Evolutionary conservation across 257 asterid genomes (phyloP).

Genomic region (Fraxinus americana): DNA sequence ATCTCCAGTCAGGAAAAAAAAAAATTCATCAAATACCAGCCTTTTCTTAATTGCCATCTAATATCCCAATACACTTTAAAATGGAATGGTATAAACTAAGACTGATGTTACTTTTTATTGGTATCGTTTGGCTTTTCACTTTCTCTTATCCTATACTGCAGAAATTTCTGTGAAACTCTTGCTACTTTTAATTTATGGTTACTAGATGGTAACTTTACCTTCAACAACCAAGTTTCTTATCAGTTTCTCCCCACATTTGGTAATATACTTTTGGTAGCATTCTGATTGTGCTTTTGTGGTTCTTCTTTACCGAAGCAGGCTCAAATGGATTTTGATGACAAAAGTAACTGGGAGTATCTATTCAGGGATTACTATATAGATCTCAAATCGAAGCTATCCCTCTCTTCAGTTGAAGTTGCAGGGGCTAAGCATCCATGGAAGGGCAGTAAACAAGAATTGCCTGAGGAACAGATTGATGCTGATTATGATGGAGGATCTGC

Average conservation of each 20-base stretch:
- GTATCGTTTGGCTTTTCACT: slow-evolving; percentile 18
- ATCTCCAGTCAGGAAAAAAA: not conserved
- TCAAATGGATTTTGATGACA: slow-evolving; percentile 80
- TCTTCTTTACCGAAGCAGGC: slow-evolving; percentile 44
- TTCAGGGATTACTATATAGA: slow-evolving; percentile 86
- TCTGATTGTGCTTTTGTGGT: slow-evolving; percentile 36
- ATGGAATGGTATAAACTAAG: not conserved
- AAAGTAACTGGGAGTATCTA: slow-evolving; percentile 91
- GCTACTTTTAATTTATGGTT: slow-evolving; percentile 7
- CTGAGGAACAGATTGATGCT: slow-evolving; percentile 49
- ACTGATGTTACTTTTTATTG: slow-evolving; percentile 11
- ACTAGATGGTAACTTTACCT: slow-evolving; percentile 6
- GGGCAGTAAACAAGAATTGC: slow-evolving; percentile 59
- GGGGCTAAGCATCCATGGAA: slow-evolving; percentile 87
- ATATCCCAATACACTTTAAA: not conserved
- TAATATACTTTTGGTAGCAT: slow-evolving; percentile 7
- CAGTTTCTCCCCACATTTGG: not conserved
- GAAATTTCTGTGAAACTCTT: not conserved
- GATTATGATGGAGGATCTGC: slow-evolving; percentile 59
- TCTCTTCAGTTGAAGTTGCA: slow-evolving; percentile 66
- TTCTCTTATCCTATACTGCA: slow-evolving; percentile 13
- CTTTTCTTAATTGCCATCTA: not conserved
- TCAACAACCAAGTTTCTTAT: not conserved
- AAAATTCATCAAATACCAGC: not conserved
- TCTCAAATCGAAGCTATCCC: slow-evolving; percentile 69